Evolutionary conservation across 176 grass and related monocot genomes (phyloP), one percentile per base, ranked within the genome.

Genomic region (Avena eriantha): DNA sequence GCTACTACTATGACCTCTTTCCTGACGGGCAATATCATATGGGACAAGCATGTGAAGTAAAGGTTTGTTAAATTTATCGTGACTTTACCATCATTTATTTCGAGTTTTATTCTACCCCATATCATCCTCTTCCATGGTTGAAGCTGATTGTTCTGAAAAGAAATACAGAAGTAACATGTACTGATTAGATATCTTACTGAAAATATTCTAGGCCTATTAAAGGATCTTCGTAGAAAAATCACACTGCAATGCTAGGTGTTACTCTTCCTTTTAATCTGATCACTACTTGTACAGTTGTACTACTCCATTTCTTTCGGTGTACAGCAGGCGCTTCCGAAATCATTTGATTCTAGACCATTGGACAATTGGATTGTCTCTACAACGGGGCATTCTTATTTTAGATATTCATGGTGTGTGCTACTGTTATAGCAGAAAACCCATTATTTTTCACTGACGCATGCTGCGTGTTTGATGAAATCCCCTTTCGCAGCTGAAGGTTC

Each of bases 181-280:
- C 1, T 1, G 0, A 47, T 63, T 74, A 33, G 13, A 15, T 29
- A 18, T 33, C 35, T 63, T 21, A 5, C 26, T 57, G 5, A 73
- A 60, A 73, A 73, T 73, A 15, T 4, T 23, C 4, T 22, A 19
- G 19, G 8, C 60, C 41, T 86, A 33, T 45, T 86, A 71, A 22
- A 19, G 0, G 43, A 54, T 45, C 24, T 26, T 57, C 43, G 48
- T 10, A 13, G 26, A 39, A 77, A 12, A 36, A 39, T 14, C 26
- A 3, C 50, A 26, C 81, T 47, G 6, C 1, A 17, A 84, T 35
- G 19, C 41, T 45, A 35, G 17, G 9, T 34, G 41, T 64, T 51
- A 84, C 5, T 54, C 17, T 69, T 64, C 16, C 59, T 86, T 79
- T 18, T 36, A 33, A 39, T 69, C 29, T n/a, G 10, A 51, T n/a